phyloP scores from a whole-genome alignment of 1,139 yeast species.

The Scheffersomyces stambukii region DNA sequence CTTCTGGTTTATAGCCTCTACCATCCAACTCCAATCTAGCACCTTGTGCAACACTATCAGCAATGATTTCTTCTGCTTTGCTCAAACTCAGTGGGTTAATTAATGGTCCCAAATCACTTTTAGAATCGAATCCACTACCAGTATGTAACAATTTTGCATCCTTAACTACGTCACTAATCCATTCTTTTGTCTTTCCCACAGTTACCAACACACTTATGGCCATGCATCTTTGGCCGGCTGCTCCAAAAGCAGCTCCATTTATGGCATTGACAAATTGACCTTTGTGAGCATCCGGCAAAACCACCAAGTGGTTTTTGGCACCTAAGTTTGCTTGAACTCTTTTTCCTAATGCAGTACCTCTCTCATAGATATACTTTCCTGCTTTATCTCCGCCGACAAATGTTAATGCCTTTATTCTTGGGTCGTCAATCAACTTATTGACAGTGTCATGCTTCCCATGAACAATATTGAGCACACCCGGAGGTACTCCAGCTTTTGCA shows the following conservation, averaged over 20 bases:
- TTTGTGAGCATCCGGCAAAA: conserved; percentile 71
- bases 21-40: conserved; percentile 66
- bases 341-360: conserved; percentile 67
- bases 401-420: conserved; percentile 73
- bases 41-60: conserved; percentile 52
- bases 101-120: conserved; percentile 69
- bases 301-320: conserved; percentile 73
- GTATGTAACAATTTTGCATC: conserved; percentile 58
- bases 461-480: conserved; percentile 69
- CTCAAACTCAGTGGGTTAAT: conserved; percentile 56
- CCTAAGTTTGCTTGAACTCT: conserved; percentile 77
- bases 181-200: conserved; percentile 65
- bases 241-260: conserved; percentile 79
- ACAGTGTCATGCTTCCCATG: conserved; percentile 79
- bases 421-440: conserved; percentile 69
- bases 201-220: conserved; percentile 73
- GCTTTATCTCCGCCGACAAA: conserved; percentile 79
- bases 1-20: conserved; percentile 46
- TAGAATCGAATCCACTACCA: conserved; percentile 63
- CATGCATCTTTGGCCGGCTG: conserved; percentile 86
- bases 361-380: conserved; percentile 67
- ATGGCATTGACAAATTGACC: conserved; percentile 62
- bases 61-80: conserved; percentile 54
- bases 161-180: conserved; percentile 58
- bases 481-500: conserved; percentile 73